Evolutionary conservation across 179 eudicot genomes (phyloP), one percentile per base, ranked within the genome.

Genomic region (Spergularia azorica): DNA sequence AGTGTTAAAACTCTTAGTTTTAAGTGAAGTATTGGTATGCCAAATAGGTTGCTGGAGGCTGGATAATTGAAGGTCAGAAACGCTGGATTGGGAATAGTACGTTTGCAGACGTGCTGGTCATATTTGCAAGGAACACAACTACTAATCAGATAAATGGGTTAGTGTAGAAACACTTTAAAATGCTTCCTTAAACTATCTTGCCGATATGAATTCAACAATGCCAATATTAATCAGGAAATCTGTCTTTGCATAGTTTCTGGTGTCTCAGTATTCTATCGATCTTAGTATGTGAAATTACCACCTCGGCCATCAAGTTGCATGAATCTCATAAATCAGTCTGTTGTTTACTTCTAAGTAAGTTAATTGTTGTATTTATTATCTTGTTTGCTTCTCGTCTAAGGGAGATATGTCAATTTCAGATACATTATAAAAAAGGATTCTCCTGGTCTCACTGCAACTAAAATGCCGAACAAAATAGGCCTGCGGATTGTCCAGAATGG

Each of bases 41-140:
- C 68, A 48, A 77, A 73, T 86, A 95, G 98, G 97, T 95, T 76
- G 92, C 80, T 69, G 98, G 98, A 78, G 98, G 98, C 73, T 95
- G 98, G 98, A 81, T 95, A 64, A 85, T 95, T 74, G 92, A 95
- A 72, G 98, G 98, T 77, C 97, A 95, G 83, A 95, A 95, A 73
- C 98, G 98, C 5, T 95, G 98, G 98, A 95, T 95, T 73, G 98
- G 98, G 60, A 95, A 95, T 79, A 89, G 97, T 85, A 95, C 98
- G 32, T 93, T 95, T 84, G 98, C 98, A n/a, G 98, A 95, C 76
- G 72, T 95, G 73, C 86, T 95, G 72, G 86, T 95, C 78, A 88
- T 95, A 56, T 95, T 95, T 82, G 97, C 97, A 21, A 88, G 97
- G 86, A 91, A 93, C 82, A 80, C 89, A 41, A 5, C 82, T 21